Base-by-base conservation (phyloP, 2,329 filamentous ascomycete genomes). In the Microascus cirrosus region DNA sequence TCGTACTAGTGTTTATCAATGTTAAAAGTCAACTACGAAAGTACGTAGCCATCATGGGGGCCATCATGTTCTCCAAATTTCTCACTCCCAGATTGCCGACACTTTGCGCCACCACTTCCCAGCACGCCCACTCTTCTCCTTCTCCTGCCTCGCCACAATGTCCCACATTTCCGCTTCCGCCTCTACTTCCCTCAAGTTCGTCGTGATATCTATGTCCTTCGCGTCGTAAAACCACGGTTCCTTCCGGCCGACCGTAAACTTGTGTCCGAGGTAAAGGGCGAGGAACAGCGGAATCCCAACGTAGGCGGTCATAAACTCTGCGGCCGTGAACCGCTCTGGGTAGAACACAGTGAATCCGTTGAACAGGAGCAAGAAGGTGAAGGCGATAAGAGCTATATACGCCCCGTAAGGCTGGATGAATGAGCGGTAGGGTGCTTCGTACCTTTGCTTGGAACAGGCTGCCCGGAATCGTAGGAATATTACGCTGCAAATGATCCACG, bases 321-420 rank as follows among this genome's bases (percentile, higher is more conserved):
- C 55, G 2, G 58, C n/a, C 0, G 60, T 60, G 61, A 62, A 66
- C n/a, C 62, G 4, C 1, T 53, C 58, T 1, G 59, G 60, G 34
- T 64, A 61, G 52, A 66, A 65, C 8, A 65, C 60, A 1, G 22
- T 39, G 65, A 86, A 87, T 1, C 84, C 84, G 61, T 85, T 86
- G 64, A 85, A 76, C 2, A 87, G 66, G 2, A 71, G 71, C 25
- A 86, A 70, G 36, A 61, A 22, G 1, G 52, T 24, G 7, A 60
- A 61, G 2, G 52, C 56, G 8, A 58, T 5, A 18, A 48, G 50
- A 28, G 56, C 42, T 12, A 58, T 39, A 12, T 60, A 62, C 15
- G 51, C 4, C 18, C 4, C 13, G 22, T 32, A 28, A 2, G 51
- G 51, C 18, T 53, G 51, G 10, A 53, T 24, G 7, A 3, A 8